Evolutionary conservation across 306 rosid species (phyloP).

Genomic region (Acacia confusa): DNA sequence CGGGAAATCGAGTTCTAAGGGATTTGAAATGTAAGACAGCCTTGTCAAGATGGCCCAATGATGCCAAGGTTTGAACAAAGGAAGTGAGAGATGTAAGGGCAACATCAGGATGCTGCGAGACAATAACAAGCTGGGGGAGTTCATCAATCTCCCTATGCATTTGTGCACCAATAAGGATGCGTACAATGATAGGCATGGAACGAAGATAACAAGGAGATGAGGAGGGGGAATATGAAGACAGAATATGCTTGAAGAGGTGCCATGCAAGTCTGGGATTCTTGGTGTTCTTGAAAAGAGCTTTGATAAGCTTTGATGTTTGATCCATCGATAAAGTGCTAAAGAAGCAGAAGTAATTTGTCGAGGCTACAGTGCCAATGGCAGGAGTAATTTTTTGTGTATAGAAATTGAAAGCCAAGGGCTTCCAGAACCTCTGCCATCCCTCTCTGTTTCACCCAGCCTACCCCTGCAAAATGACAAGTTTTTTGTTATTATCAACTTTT

Average conservation of each 20-base stretch:
- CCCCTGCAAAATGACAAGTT: background rate
- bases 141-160: conserved; percentile 59
- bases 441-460: background rate
- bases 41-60: conserved; percentile 43
- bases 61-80: conserved; percentile 47
- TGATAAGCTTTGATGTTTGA: background rate
- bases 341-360: background rate
- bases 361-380: background rate
- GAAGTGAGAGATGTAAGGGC: conserved; percentile 52
- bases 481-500: background rate
- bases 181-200: conserved; percentile 47
- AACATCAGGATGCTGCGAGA: conserved; percentile 41
- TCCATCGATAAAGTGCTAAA: background rate
- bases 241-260: conserved; percentile 67
- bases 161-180: conserved; percentile 57
- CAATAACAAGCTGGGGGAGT: conserved; percentile 52
- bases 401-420: background rate
- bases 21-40: conserved; percentile 64
- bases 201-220: conserved; percentile 27
- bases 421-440: background rate
- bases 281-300: background rate
- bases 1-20: conserved; percentile 60
- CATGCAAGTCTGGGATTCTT: conserved; percentile 54
- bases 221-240: conserved; percentile 31
- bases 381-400: background rate